Percentiles rank a stretch among this genome's conserved stretches.
These are phyloP conservation scores for Cyclotella kingstonii DNA, from an alignment of 108 stramenopile species.

Conservation along the genomic window DNA sequence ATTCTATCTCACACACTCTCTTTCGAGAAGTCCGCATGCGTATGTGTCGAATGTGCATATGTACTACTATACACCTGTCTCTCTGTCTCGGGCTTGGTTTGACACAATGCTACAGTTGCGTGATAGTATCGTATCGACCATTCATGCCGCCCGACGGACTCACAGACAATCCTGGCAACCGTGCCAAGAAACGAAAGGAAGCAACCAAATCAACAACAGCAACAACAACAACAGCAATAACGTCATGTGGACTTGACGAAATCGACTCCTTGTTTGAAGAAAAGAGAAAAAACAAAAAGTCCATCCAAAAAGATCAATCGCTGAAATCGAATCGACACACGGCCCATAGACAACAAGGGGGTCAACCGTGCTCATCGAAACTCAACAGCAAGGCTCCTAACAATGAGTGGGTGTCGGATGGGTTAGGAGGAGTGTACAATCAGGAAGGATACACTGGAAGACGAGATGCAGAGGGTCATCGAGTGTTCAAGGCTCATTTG, in stretches of 20 bases:
- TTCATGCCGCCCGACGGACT: no score
- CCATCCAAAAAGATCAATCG: conserved; percentile 16
- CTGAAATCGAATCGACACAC: conserved; percentile 14
- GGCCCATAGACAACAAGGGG: conserved; percentile 22
- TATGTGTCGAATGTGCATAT: no score
- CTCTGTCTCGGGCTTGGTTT: no score
- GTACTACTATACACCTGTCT: no score
- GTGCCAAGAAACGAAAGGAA: background rate
- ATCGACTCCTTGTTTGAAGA: conserved; percentile 69
- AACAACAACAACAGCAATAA: background rate
- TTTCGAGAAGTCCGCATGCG: no score
- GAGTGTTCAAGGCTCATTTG: conserved; percentile 86
- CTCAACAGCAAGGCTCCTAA: conserved; percentile 11
- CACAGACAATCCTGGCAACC: no score
- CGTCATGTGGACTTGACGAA: conserved; percentile 50
- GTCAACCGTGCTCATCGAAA: conserved; percentile 4
- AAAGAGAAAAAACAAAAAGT: conserved; percentile 49
- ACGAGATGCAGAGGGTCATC: conserved; percentile 67
- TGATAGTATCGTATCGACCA: no score
- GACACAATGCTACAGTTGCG: no score
- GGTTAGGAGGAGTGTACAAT: conserved; percentile 81
- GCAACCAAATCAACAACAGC: conserved; percentile 4
- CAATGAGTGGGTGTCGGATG: conserved; percentile 77
- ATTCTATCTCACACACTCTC: no score
- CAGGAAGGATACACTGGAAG: conserved; percentile 81